A percentile compares a stretch with the other conserved stretches of the same genome.
Evolutionary conservation across 2,329 filamentous ascomycete genomes (phyloP).

Genomic region (Ascosphaera aggregata): DNA sequence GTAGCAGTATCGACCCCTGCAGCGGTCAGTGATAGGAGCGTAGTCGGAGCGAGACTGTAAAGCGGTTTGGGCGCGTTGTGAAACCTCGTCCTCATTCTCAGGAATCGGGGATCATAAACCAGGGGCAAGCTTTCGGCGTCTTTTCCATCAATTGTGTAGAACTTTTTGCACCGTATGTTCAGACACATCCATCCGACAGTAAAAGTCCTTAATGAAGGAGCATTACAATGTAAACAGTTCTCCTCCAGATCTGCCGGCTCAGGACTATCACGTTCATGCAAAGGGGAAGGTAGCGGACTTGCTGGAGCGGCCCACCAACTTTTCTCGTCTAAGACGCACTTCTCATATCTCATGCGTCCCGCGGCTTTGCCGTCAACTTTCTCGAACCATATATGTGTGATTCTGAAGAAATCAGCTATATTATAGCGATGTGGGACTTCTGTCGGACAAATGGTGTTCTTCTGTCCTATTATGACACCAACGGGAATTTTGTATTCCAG

Average conservation of each 20-base stretch:
- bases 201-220: no score
- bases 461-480: conserved; percentile 30
- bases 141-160: conserved; percentile 27
- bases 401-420: conserved; percentile 44
- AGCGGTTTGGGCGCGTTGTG: conserved; percentile 13
- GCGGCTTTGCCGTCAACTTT: conserved; percentile 19
- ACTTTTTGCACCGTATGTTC: conserved; percentile 24
- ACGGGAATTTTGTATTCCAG: conserved; percentile 27
- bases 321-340: conserved; percentile 25
- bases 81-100: conserved; percentile 29
- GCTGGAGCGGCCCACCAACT: conserved; percentile 35
- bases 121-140: conserved; percentile 12
- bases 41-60: conserved; percentile 18
- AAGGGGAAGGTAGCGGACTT: conserved; percentile 8
- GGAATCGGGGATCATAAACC: conserved; percentile 32
- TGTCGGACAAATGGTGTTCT: conserved; percentile 25
- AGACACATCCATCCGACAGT: conserved; percentile 36
- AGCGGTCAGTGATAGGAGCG: conserved; percentile 16
- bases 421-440: conserved; percentile 35
- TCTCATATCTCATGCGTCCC: conserved; percentile 42
- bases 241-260: conserved; percentile 9
- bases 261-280: conserved; percentile 12
- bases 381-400: conserved; percentile 47
- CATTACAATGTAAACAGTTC: no score
- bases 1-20: conserved; percentile 21